Conservation (phyloP, 345 rosid genomes). For the Rhodamnia rubescens region DNA sequence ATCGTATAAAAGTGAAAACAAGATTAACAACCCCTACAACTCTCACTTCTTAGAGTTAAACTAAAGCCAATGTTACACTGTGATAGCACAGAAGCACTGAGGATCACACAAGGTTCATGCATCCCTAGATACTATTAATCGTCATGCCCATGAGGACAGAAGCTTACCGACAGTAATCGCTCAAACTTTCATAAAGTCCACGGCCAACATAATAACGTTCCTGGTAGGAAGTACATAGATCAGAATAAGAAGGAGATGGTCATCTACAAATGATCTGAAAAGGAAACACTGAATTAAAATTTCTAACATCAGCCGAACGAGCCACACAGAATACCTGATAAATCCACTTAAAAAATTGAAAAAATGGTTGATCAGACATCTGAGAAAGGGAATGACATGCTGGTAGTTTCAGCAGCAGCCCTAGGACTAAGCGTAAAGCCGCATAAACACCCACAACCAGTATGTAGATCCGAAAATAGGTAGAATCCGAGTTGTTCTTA, state of each 20-base stretch:
- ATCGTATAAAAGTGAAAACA: background rate
- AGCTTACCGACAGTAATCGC: slow-evolving; percentile 82
- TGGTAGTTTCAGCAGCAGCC: slow-evolving; percentile 58
- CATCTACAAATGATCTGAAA: background rate
- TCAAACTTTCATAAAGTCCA: slow-evolving; percentile 77
- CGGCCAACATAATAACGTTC: slow-evolving; percentile 97
- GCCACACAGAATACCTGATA: slow-evolving; percentile 50
- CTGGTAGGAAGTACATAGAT: slow-evolving; percentile 29
- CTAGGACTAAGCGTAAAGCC: slow-evolving; percentile 61
- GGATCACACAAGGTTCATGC: background rate
- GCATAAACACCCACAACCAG: slow-evolving; percentile 83
- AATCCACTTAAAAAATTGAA: slow-evolving; percentile 98
- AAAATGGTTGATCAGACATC: slow-evolving; percentile 86
- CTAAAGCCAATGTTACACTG: background rate
- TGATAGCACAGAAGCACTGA: background rate
- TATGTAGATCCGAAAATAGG: slow-evolving; percentile 72
- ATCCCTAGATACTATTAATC: background rate
- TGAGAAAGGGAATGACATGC: slow-evolving; percentile 82
- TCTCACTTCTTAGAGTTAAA: background rate
- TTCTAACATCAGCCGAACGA: background rate
- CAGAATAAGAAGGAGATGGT: background rate
- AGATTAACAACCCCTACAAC: background rate
- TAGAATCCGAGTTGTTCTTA: slow-evolving; percentile 45
- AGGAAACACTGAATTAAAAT: background rate
- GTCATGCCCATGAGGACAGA: background rate